A percentile compares a stretch with the other conserved stretches of the same genome.
Conservation (phyloP, 805 yeast genomes). For the Saccharomycopsis schoenii region DNA sequence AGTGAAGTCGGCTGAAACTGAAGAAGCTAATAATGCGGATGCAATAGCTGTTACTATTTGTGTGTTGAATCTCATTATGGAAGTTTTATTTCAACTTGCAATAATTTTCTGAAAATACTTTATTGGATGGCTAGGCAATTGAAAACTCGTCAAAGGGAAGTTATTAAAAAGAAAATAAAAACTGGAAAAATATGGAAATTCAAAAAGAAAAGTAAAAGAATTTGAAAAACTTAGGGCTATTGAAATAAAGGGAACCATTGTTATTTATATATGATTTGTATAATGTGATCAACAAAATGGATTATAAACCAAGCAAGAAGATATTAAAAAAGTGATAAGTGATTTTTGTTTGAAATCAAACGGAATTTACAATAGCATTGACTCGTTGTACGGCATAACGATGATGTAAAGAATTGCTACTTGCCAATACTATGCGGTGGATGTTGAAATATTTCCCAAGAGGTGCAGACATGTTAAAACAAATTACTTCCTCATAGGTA, state of each 20-base stretch:
- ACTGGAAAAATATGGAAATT: background rate
- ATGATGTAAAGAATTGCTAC: too few species aligned
- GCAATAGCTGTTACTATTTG: background rate
- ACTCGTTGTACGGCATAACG: background rate
- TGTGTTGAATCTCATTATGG: constrained; percentile 4
- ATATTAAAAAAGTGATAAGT: background rate
- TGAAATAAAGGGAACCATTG: background rate
- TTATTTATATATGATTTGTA: background rate
- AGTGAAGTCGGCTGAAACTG: constrained; percentile 4
- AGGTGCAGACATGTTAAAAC: background rate
- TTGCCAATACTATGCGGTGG: background rate
- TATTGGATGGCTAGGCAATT: too few species aligned
- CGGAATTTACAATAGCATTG: background rate
- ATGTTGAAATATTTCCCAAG: background rate
- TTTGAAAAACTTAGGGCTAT: background rate
- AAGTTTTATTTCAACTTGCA: too few species aligned
- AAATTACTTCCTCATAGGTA: background rate
- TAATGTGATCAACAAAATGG: background rate
- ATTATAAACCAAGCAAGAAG: background rate
- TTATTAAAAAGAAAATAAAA: background rate
- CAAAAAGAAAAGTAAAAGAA: background rate
- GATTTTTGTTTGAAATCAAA: background rate
- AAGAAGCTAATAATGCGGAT: constrained; percentile 1
- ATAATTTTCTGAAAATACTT: too few species aligned
- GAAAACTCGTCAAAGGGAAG: too few species aligned